A percentile compares a stretch with the other conserved stretches of the same genome.
phyloP scores from a whole-genome alignment of 2,329 filamentous ascomycete genomes.

The Aphanocladium album region DNA sequence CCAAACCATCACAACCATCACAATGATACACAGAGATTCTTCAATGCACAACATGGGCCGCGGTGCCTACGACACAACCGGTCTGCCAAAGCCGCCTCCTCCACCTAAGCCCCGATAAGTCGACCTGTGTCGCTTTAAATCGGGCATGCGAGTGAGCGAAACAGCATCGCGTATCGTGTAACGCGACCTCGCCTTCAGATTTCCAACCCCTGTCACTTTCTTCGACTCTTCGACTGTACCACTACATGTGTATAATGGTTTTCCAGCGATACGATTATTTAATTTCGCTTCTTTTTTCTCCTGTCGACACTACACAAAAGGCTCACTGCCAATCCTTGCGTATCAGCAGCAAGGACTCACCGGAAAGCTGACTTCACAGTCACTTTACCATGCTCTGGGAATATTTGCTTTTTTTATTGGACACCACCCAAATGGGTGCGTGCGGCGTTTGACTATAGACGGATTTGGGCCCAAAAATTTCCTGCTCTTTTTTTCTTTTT shows the following conservation, averaged over 20 bases:
- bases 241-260: constrained; percentile 22
- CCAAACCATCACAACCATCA: constrained; percentile 19
- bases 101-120: constrained; percentile 36
- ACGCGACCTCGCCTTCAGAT: constrained; percentile 10
- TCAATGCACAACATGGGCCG: constrained; percentile 43
- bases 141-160: not conserved
- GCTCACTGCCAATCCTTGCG: constrained; percentile 34
- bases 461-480: constrained; percentile 7
- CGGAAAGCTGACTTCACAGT: not conserved
- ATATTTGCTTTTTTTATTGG: constrained; percentile 14
- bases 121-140: not conserved
- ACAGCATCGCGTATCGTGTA: constrained; percentile 2
- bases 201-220: constrained; percentile 18
- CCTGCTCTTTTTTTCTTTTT: constrained; percentile 7
- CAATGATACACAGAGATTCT: constrained; percentile 32
- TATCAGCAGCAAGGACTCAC: constrained; percentile 30
- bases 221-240: constrained; percentile 16
- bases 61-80: constrained; percentile 49
- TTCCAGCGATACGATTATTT: constrained; percentile 27
- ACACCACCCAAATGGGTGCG: constrained; percentile 6
- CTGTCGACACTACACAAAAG: constrained; percentile 29
- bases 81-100: constrained; percentile 40
- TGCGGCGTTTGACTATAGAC: constrained; percentile 15
- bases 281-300: constrained; percentile 26
- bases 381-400: not conserved